These are phyloP conservation scores for Aspergillus caelatus DNA, from an alignment of 2,329 filamentous ascomycete species.

Conservation along the genomic window DNA sequence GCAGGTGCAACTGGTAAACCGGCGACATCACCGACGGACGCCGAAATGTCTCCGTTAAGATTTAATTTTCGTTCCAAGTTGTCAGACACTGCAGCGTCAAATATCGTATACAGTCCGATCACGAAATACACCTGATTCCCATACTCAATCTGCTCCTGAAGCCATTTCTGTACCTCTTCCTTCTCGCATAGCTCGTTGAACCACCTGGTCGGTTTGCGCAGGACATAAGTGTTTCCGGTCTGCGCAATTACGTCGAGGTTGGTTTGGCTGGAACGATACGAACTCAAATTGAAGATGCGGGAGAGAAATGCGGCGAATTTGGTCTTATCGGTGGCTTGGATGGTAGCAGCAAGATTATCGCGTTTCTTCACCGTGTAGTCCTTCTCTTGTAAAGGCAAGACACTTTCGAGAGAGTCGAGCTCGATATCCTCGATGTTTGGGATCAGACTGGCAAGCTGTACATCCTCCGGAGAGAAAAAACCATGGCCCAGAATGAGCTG, in stretches of 20 bases:
- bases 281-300: too few species aligned
- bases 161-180: background rate
- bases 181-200: background rate
- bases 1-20: too few species aligned
- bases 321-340: too few species aligned
- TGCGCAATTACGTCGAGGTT: too few species aligned
- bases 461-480: background rate
- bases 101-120: background rate
- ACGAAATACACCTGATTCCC: background rate
- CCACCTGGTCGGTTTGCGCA: background rate
- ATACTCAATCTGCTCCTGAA: background rate
- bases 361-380: background rate
- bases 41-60: too few species aligned
- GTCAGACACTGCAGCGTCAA: background rate
- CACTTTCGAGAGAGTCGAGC: background rate
- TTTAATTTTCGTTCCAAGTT: too few species aligned
- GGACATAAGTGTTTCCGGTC: background rate
- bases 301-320: too few species aligned
- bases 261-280: too few species aligned
- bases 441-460: background rate
- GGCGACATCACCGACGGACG: too few species aligned
- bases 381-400: background rate
- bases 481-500: background rate
- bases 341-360: too few species aligned
- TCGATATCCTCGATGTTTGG: background rate